Evolutionary conservation across 768 basidiomycete species (phyloP).

Genomic region (Lentinula lateritia): DNA sequence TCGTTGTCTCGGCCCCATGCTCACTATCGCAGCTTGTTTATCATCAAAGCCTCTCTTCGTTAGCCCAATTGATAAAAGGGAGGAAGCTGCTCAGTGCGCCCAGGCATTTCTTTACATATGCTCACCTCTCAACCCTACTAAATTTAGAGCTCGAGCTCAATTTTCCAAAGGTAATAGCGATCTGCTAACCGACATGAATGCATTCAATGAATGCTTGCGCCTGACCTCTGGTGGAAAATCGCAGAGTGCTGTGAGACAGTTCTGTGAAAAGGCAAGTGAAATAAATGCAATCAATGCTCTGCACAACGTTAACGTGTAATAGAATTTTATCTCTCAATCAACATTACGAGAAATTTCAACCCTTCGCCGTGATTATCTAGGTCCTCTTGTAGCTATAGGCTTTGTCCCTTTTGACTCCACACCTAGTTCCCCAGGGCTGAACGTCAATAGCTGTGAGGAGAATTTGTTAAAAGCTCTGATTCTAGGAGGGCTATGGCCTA

Average conservation of each 20-base stretch:
- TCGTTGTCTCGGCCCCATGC: conserved; percentile 72
- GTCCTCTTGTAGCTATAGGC: conserved; percentile 64
- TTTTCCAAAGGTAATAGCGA: conserved; percentile 75
- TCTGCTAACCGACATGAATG: conserved; percentile 74
- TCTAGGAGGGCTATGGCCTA: conserved; percentile 84
- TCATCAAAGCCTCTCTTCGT: conserved; percentile 87
- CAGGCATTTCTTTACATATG: not conserved
- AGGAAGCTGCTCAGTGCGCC: conserved; percentile 67
- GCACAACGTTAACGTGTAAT: not conserved
- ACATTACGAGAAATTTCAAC: conserved; percentile 75
- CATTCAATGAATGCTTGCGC: conserved; percentile 60
- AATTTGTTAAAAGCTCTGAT: conserved; percentile 83
- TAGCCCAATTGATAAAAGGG: conserved; percentile 76
- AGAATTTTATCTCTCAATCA: conserved; percentile 81
- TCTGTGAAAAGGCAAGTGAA: conserved; percentile 62
- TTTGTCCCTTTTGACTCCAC: conserved; percentile 49
- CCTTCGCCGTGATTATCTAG: conserved; percentile 73
- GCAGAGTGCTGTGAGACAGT: conserved; percentile 39
- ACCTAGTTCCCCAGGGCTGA: conserved; percentile 47
- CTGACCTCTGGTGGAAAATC: conserved; percentile 48
- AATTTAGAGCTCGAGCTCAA: conserved; percentile 57
- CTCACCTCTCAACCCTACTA: not conserved
- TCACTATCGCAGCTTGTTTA: conserved; percentile 77
- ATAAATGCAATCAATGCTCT: too few relatives aligned
- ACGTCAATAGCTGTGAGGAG: conserved; percentile 56